These are phyloP conservation scores for Cunninghamia lanceolata DNA, from an alignment of 75 land plant genomes.

Conservation along the genomic window DNA sequence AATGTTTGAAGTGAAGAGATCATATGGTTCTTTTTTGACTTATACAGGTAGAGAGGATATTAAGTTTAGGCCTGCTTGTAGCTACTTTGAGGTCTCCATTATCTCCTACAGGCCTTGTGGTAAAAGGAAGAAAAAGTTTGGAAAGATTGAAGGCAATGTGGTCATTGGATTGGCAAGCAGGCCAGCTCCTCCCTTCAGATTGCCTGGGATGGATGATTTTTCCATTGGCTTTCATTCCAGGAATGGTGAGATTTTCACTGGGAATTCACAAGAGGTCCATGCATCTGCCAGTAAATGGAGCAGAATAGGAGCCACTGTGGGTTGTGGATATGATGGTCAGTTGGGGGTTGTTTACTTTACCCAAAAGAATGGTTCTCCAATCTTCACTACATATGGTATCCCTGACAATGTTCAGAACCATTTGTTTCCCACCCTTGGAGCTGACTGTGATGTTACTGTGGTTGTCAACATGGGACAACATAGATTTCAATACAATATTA, in stretches of 20 bases:
- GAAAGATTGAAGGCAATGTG: neutral
- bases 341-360: slow-evolving; percentile 8
- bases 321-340: slow-evolving; percentile 17
- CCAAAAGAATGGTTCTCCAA: neutral
- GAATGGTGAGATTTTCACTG: slow-evolving; percentile 6
- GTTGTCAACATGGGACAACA: slow-evolving; percentile 17
- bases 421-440: slow-evolving; percentile 21
- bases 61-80: neutral
- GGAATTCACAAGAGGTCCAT: neutral
- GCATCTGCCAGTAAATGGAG: slow-evolving; percentile 1
- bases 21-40: too few species aligned
- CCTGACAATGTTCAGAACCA: neutral
- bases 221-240: slow-evolving; percentile 18
- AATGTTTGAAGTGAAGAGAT: too few species aligned
- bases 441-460: slow-evolving; percentile 20
- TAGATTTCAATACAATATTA: neutral
- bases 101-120: neutral
- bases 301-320: slow-evolving; percentile 18
- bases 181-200: slow-evolving; percentile 22
- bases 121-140: neutral
- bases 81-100: neutral
- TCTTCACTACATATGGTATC: neutral
- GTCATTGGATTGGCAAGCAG: slow-evolving; percentile 17
- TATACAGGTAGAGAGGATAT: too few species aligned
- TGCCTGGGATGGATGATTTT: slow-evolving; percentile 14